Evolutionary conservation across 306 rosid species (phyloP).

Genomic region (Vicia villosa): DNA sequence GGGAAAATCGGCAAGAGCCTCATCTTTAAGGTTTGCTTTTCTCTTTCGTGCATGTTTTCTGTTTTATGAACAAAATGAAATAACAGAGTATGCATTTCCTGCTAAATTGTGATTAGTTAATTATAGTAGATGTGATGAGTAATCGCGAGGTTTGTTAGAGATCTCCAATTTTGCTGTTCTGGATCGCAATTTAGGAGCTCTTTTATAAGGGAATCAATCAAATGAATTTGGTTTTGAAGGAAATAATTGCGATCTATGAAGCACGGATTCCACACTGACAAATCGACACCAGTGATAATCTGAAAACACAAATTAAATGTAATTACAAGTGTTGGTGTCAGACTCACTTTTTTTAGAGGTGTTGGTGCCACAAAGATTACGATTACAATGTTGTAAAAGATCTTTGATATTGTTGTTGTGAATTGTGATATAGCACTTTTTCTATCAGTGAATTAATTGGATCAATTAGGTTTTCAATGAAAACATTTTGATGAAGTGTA

Average conservation of each 20-base stretch:
- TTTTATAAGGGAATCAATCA: neutral
- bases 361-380: neutral
- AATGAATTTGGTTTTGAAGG: neutral
- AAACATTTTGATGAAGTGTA: neutral
- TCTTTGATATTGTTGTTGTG: neutral
- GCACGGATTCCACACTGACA: too few relatives aligned
- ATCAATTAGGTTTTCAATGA: neutral
- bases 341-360: too few relatives aligned
- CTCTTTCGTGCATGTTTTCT: neutral
- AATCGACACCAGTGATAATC: too few relatives aligned
- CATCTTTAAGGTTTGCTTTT: constrained; percentile 75
- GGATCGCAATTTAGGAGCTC: neutral
- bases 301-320: too few relatives aligned
- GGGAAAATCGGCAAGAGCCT: constrained; percentile 94
- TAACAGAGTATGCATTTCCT: constrained; percentile 7
- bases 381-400: neutral
- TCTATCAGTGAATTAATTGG: neutral
- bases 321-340: too few relatives aligned
- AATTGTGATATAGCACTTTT: neutral
- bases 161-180: neutral
- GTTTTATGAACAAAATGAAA: neutral
- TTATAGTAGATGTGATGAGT: neutral
- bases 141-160: neutral
- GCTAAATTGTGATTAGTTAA: neutral
- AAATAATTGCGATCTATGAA: neutral